These are phyloP conservation scores for Fraxinus albicans DNA, from an alignment of 305 asterid genomes.

Conservation along the genomic window DNA sequence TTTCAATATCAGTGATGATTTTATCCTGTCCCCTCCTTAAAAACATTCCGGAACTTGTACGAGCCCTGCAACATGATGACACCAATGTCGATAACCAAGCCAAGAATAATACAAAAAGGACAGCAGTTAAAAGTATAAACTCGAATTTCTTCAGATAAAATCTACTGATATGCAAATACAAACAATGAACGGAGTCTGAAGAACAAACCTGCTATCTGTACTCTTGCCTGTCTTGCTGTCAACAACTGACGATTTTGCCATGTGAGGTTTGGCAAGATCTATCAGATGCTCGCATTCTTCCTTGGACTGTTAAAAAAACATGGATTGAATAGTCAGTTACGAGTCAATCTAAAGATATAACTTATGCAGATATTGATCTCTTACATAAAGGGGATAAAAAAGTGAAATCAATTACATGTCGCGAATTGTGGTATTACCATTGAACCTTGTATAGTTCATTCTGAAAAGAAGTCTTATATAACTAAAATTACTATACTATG, in stretches of 20 bases:
- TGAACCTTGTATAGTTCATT: background rate
- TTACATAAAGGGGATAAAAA: background rate
- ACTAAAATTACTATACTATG: background rate
- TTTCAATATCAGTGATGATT: conserved; percentile 63
- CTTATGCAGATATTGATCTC: background rate
- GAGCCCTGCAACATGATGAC: conserved; percentile 52
- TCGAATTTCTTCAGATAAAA: background rate
- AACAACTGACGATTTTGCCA: conserved; percentile 76
- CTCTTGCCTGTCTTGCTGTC: conserved; percentile 83
- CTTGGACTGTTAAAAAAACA: conserved; percentile 48
- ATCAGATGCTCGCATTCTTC: conserved; percentile 78
- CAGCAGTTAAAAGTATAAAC: background rate
- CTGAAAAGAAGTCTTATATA: background rate
- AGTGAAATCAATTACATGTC: background rate
- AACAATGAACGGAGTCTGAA: conserved; percentile 14
- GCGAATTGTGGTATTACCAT: background rate
- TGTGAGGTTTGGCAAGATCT: conserved; percentile 69
- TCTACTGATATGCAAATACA: background rate
- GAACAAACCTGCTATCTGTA: conserved; percentile 70
- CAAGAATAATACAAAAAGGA: conserved; percentile 1
- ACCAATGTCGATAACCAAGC: conserved; percentile 13
- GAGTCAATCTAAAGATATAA: background rate
- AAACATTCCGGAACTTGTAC: conserved; percentile 83
- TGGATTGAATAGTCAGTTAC: background rate
- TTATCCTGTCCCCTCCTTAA: conserved; percentile 73